Evolutionary conservation across 768 basidiomycete species (phyloP).

Genomic region (Rhizopogon vinicolor): DNA sequence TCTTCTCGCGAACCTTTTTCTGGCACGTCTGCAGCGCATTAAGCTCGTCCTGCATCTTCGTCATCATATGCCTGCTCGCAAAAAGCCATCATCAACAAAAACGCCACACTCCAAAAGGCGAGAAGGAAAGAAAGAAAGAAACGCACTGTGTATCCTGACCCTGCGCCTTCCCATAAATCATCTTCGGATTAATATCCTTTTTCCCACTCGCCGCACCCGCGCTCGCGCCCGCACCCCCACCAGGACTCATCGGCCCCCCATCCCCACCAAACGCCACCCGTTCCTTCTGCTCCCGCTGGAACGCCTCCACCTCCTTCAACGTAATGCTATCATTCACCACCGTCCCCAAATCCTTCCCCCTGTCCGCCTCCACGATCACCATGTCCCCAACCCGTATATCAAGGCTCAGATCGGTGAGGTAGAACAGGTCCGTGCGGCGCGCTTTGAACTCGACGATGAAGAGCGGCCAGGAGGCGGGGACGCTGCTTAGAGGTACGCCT

Average conservation of each 20-base stretch:
- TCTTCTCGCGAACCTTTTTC: conserved; percentile 89
- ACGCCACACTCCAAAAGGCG: background rate
- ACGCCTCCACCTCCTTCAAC: conserved; percentile 84
- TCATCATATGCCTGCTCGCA: conserved; percentile 54
- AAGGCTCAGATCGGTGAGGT: conserved; percentile 65
- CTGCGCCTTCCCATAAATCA: conserved; percentile 88
- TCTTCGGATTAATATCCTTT: conserved; percentile 96
- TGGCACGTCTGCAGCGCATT: conserved; percentile 91
- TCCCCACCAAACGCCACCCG: conserved; percentile 35
- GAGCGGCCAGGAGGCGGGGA: conserved; percentile 83
- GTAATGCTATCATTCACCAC: conserved; percentile 91
- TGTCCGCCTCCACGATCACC: conserved; percentile 95
- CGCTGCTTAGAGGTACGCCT: conserved; percentile 81
- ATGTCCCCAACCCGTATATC: conserved; percentile 81
- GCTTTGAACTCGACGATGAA: conserved; percentile 99
- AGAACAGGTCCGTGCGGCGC: conserved; percentile 92
- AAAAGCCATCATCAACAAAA: conserved; percentile 7
- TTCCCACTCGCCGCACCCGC: conserved; percentile 34
- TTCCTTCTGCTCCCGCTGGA: conserved; percentile 77
- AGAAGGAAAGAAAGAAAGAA: conserved; percentile 7
- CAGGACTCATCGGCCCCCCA: conserved; percentile 47
- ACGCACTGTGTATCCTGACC: conserved; percentile 77
- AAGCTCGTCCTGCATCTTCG: conserved; percentile 86
- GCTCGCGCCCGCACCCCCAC: conserved; percentile 24
- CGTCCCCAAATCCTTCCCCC: conserved; percentile 90